Evolutionary conservation across 176 grass and related monocot genomes (phyloP).

Genomic region (Poa annua): DNA sequence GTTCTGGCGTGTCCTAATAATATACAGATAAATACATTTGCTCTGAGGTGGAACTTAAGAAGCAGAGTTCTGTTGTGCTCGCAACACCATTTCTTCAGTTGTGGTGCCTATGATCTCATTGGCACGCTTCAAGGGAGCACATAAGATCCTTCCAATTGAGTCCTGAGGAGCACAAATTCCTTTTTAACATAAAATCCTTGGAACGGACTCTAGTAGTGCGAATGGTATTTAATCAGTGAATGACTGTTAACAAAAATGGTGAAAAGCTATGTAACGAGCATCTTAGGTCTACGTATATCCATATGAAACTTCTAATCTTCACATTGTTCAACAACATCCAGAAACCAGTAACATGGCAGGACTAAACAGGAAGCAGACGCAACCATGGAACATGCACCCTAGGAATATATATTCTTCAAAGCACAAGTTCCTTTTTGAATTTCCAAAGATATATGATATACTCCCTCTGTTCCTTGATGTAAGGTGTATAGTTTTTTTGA

Average conservation of each 20-base stretch:
- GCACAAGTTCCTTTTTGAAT: constrained; percentile 8
- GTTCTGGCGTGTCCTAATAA: constrained; percentile 8
- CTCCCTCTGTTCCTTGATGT: no score
- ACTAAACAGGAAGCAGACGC: constrained; percentile 9
- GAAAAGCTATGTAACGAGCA: not conserved
- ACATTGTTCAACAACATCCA: not conserved
- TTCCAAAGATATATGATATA: not conserved
- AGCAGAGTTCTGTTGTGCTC: constrained; percentile 46
- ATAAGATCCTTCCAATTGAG: constrained; percentile 54
- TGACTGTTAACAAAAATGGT: not conserved
- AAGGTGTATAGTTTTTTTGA: no score
- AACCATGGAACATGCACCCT: not conserved
- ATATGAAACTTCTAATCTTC: not conserved
- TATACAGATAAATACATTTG: constrained; percentile 12
- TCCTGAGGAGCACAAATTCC: constrained; percentile 56
- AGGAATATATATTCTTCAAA: constrained; percentile 9
- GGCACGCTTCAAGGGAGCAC: constrained; percentile 60
- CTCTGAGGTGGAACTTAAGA: constrained; percentile 15
- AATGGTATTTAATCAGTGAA: not conserved
- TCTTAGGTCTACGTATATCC: not conserved
- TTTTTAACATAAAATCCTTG: constrained; percentile 20
- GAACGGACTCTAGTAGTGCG: not conserved
- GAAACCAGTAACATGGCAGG: not conserved
- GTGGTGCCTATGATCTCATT: constrained; percentile 93
- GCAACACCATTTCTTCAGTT: constrained; percentile 84